Evolutionary conservation across 1,284 basidiomycete genomes (phyloP).

Genomic region (Rhodotorula sp.): DNA sequence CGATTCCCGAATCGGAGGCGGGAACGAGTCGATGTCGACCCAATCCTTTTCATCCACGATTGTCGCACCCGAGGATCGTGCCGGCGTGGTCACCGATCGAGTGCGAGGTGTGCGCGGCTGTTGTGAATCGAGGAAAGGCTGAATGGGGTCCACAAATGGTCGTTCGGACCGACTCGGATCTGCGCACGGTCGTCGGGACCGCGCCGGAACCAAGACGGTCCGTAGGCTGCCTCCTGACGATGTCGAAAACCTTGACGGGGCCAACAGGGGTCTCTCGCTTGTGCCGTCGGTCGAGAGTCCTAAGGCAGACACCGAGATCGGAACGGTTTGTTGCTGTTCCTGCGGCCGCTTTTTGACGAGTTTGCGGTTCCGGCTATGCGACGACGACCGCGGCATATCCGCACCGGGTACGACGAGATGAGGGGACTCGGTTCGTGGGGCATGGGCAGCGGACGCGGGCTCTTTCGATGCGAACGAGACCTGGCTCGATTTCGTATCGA

Average conservation of each 20-base stretch:
- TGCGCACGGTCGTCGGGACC: background rate
- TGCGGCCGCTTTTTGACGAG: conserved; percentile 15
- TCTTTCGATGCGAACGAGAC: conserved; percentile 28
- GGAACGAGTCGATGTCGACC: conserved; percentile 34
- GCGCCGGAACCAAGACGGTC: background rate
- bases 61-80: background rate
- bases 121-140: conserved; percentile 16
- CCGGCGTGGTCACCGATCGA: conserved; percentile 19
- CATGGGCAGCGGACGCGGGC: conserved; percentile 5
- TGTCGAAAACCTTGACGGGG: conserved; percentile 1
- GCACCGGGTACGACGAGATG: background rate
- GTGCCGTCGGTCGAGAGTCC: background rate
- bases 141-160: background rate
- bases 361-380: conserved; percentile 12
- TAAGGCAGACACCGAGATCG: background rate
- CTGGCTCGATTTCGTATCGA: conserved; percentile 19
- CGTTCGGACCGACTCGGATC: too few relatives aligned
- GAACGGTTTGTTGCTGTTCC: background rate
- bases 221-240: conserved; percentile 5
- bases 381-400: background rate
- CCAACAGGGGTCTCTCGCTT: background rate
- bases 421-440: too few relatives aligned
- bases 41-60: conserved; percentile 13
- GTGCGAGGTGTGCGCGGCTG: background rate
- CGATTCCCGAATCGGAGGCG: conserved; percentile 4